Evolutionary conservation across 805 yeast species (phyloP), one percentile per base, ranked within the genome.

Genomic region (Isabelozyma heimii): DNA sequence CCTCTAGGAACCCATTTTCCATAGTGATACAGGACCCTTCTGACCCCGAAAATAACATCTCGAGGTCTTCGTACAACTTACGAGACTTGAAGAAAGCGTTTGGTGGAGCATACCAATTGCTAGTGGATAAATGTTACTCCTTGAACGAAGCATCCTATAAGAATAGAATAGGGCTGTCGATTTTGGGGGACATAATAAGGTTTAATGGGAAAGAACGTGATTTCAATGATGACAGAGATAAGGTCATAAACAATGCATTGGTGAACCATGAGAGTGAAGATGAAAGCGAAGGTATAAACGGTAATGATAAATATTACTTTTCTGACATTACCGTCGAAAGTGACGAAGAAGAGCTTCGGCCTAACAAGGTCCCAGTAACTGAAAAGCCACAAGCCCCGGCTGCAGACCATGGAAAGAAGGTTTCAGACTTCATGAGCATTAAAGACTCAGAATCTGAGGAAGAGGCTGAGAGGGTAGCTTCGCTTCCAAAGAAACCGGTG

Each of bases 21-120:
- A 66, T 91, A 38, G 85, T 90, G 1, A 87, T 92, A 28, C 92
- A 87, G 65, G 98, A 92, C 62, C 98, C 98, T 1, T 84, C 86
- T 44, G 97, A 91, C 60, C 72, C 83, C 2, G 54, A 72, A n/a
- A 92, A 92, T 61, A 92, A 92, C 63, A 85, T 92, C 43, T 83
- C 94, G 42, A 75, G 96, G 56, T 89, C 97, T 4, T 84, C 96
- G 1, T 89, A 83, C 70, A 91, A 91, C 63, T 71, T 89, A 40
- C 69, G 89, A 37, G 89, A 85, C 57, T 78, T 92, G 48, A 89
- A 87, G 61, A 84, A 89, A 56, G 89, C 97, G 0, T 91, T 92
- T 70, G 84, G 85, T 14, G 96, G 96, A 39, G 97, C 97, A 0
- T 91, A 77, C 69, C 94, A 88, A 60, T 62, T 90, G 47, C 69